A percentile compares a stretch with the other conserved stretches of the same genome.
These are phyloP conservation scores for Neurospora tetraspora DNA, from an alignment of 495 filamentous ascomycete species.

Conservation along the genomic window DNA sequence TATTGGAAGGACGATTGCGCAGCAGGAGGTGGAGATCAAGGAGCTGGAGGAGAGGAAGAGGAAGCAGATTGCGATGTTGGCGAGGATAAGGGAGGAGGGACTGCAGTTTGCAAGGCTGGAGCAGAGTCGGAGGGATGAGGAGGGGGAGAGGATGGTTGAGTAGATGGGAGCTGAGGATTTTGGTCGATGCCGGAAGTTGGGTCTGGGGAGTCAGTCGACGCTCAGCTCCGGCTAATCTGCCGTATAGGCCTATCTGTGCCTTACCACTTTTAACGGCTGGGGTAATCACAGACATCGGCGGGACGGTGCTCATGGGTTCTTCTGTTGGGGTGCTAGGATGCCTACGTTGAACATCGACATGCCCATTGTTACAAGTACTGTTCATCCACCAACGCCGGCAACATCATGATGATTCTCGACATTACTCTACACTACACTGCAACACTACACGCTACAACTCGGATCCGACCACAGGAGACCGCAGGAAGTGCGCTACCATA, in stretches of 20 bases:
- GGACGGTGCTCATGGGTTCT: not conserved
- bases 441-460: not conserved
- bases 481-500: not conserved
- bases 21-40: conserved; percentile 72
- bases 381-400: not conserved
- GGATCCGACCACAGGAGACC: not conserved
- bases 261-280: not conserved
- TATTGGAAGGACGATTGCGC: conserved; percentile 56
- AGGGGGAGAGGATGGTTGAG: conserved; percentile 17
- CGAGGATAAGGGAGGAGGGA: conserved; percentile 33
- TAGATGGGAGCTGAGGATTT: not conserved
- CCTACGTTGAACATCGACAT: not conserved
- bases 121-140: conserved; percentile 1
- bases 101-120: conserved; percentile 19
- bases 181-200: not conserved
- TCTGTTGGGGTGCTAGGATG: not conserved
- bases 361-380: not conserved
- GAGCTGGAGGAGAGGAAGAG: conserved; percentile 60
- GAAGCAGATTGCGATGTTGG: conserved; percentile 47
- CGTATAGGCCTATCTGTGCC: not conserved
- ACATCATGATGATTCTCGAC: not conserved
- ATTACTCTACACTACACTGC: not conserved
- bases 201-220: not conserved
- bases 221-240: not conserved
- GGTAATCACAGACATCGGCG: not conserved